phyloP scores from a whole-genome alignment of 2,329 filamentous ascomycete species.

The Aspergillus udagawae region DNA sequence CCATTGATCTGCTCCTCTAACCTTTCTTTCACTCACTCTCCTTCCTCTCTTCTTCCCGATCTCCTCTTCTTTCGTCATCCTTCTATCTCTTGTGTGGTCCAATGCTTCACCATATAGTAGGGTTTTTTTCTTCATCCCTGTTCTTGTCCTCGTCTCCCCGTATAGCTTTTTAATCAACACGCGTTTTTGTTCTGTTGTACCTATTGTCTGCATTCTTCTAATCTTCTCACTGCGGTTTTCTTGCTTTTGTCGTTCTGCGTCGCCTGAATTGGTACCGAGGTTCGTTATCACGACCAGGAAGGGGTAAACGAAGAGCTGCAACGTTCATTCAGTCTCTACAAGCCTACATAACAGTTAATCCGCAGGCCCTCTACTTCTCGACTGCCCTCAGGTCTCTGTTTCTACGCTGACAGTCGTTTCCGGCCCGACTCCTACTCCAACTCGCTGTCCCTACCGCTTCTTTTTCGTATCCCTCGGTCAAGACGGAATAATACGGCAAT shows the following conservation, averaged over 20 bases:
- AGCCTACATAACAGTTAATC: constrained; percentile 1
- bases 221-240: constrained; percentile 12
- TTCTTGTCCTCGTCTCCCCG: background rate
- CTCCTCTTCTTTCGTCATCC: background rate
- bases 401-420: constrained; percentile 6
- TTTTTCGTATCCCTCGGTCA: constrained; percentile 3
- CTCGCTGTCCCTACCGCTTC: background rate
- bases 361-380: constrained; percentile 1
- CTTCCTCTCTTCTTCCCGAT: constrained; percentile 2
- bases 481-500: constrained; percentile 11
- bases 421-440: constrained; percentile 1
- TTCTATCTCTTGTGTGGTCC: background rate
- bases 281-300: background rate
- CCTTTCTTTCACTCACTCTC: background rate
- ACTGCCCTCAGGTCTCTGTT: background rate
- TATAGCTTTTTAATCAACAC: constrained; percentile 1
- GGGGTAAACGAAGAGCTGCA: background rate
- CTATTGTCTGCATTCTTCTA: constrained; percentile 15
- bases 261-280: background rate
- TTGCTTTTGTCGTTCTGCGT: constrained; percentile 4
- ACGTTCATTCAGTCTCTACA: background rate
- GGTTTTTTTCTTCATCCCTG: background rate
- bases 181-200: constrained; percentile 6
- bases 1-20: constrained; percentile 17
- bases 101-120: background rate